These are phyloP conservation scores for Sphaerulina populicola DNA, from an alignment of 2,329 filamentous ascomycete species.

Conservation along the genomic window DNA sequence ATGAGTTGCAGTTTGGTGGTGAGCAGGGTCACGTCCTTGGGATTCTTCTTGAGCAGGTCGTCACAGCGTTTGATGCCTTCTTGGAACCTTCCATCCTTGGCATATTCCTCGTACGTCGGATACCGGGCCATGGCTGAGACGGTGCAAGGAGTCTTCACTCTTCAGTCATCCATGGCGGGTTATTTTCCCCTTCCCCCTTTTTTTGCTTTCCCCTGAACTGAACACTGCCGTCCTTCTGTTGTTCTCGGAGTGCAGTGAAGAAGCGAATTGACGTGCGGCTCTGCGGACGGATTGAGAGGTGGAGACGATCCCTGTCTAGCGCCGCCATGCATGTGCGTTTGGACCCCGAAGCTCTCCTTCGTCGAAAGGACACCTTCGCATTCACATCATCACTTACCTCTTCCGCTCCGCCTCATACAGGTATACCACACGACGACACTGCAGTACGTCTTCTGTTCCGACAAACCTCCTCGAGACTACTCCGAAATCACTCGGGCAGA, in stretches of 20 bases:
- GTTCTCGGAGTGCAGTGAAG: not conserved
- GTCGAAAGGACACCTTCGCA: conserved; percentile 6
- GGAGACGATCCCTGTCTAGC: conserved; percentile 3
- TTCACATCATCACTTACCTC: not conserved
- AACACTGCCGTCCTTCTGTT: too few relatives aligned
- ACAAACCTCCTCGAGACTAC: too few relatives aligned
- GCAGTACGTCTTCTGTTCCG: not conserved
- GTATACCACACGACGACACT: not conserved
- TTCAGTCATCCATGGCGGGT: not conserved
- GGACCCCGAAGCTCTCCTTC: not conserved
- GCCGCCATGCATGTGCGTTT: conserved; percentile 2
- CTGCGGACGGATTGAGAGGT: not conserved
- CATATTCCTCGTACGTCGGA: conserved; percentile 31
- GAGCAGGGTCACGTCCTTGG: conserved; percentile 26
- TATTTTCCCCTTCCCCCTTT: too few relatives aligned
- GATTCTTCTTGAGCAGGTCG: conserved; percentile 27
- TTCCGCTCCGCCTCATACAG: not conserved
- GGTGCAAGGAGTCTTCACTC: too few relatives aligned
- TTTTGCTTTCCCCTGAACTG: too few relatives aligned
- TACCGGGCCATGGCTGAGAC: conserved; percentile 27
- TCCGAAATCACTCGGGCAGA: not conserved
- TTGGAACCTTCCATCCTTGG: conserved; percentile 22
- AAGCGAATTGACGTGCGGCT: not conserved
- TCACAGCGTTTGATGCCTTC: conserved; percentile 31
- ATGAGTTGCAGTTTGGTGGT: conserved; percentile 30